Conservation (phyloP, 2,329 filamentous ascomycete species). For the Acephala macrosclerotiorum region DNA sequence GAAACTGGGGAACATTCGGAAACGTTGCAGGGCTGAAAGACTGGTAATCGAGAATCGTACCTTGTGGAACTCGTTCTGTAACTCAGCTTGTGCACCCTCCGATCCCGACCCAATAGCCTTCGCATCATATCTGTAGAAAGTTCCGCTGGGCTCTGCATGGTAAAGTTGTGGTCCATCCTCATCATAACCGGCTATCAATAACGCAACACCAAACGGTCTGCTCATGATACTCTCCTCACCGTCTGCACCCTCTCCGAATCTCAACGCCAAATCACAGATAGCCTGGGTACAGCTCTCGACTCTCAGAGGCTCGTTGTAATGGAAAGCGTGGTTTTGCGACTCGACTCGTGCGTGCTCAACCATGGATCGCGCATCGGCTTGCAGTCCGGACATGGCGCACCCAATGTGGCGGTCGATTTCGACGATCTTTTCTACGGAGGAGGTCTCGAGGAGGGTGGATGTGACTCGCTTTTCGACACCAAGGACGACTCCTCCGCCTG, state of each 20-base stretch:
- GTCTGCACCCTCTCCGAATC: constrained; percentile 96
- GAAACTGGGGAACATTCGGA: too few relatives aligned
- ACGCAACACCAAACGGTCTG: constrained; percentile 92
- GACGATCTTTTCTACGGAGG: constrained; percentile 98
- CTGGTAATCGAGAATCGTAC: constrained; percentile 45
- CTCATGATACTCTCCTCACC: constrained; percentile 99
- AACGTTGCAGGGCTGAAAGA: neutral
- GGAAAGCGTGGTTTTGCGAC: constrained; percentile 95
- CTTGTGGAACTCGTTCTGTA: constrained; percentile 99
- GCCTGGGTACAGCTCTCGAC: constrained; percentile 99
- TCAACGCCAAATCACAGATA: constrained; percentile 94
- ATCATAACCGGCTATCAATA: constrained; percentile 96
- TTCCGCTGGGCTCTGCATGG: constrained; percentile 96
- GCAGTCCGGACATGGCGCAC: constrained; percentile 97
- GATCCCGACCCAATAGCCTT: constrained; percentile 98
- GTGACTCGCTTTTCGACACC: constrained; percentile 99
- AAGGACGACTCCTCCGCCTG: constrained; percentile 91
- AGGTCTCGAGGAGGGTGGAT: constrained; percentile 95
- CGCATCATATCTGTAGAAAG: constrained; percentile 98
- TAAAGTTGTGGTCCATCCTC: constrained; percentile 97
- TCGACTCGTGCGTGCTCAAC: constrained; percentile 98
- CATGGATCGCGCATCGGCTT: constrained; percentile 97
- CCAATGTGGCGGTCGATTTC: constrained; percentile 99
- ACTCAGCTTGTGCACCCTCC: constrained; percentile 95
- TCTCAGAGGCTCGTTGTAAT: constrained; percentile 93